Conservation (phyloP, 129 eudicot species). For the Lactuca sativa region DNA sequence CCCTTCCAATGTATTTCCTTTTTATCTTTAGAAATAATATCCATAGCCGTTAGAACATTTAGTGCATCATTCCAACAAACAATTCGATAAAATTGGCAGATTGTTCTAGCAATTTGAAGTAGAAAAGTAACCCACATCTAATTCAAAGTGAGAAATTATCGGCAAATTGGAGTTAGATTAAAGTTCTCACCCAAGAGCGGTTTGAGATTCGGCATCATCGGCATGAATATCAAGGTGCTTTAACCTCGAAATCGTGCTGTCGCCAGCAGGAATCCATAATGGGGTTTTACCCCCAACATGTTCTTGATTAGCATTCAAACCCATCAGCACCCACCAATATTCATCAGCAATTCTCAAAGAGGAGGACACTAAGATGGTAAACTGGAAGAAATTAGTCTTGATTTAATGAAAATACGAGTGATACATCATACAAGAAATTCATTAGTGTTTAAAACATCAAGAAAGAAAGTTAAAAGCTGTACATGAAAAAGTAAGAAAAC, state of each 20-base stretch:
- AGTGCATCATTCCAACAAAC: slow-evolving; percentile 39
- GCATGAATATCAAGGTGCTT: not conserved
- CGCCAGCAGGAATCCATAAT: not conserved
- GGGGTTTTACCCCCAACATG: not conserved
- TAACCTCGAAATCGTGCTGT: not conserved
- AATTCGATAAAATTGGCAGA: not conserved
- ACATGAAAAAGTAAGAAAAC: no score
- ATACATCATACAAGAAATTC: no score
- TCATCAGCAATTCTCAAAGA: no score
- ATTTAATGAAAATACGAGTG: no score
- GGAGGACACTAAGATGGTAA: no score
- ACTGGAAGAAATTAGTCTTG: no score
- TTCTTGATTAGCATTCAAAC: no score
- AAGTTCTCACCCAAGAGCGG: not conserved
- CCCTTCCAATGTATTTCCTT: slow-evolving; percentile 74
- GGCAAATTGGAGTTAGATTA: not conserved
- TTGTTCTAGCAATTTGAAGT: not conserved
- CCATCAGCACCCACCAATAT: no score
- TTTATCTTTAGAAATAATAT: slow-evolving; percentile 60
- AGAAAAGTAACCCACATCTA: not conserved
- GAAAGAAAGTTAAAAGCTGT: no score
- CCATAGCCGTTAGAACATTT: slow-evolving; percentile 70
- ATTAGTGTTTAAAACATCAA: no score
- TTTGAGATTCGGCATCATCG: not conserved
- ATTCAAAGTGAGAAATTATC: not conserved